Conservation (phyloP, 345 rosid species). For the Psidium friedrichsthalianum region DNA sequence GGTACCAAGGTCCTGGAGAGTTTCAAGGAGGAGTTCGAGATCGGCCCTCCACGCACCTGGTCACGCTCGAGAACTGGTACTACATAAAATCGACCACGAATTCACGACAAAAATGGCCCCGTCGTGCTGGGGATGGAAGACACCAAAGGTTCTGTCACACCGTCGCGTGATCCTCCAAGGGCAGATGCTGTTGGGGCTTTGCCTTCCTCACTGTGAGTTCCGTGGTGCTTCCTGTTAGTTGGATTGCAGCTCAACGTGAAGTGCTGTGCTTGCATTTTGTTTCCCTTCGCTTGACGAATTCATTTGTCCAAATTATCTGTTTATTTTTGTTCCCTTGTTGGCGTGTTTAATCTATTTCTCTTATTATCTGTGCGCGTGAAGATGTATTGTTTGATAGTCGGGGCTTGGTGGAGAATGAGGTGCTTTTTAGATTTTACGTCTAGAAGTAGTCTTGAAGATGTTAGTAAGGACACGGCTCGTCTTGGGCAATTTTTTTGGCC, state of each 20-base stretch:
- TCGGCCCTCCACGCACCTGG: constrained; percentile 55
- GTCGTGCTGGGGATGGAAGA: constrained; percentile 69
- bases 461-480: not conserved
- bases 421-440: not conserved
- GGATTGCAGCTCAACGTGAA: not conserved
- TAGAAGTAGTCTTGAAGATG: not conserved
- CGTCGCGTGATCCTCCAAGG: constrained; percentile 56
- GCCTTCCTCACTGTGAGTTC: constrained; percentile 75
- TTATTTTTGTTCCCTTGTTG: not conserved
- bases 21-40: constrained; percentile 74
- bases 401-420: not conserved
- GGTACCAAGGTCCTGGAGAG: constrained; percentile 62
- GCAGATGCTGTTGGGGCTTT: constrained; percentile 42
- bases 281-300: not conserved
- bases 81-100: constrained; percentile 66
- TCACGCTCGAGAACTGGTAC: constrained; percentile 94
- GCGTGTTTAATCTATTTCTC: not conserved
- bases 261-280: not conserved
- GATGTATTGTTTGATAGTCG: not conserved
- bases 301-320: not conserved
- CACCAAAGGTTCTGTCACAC: constrained; percentile 81
- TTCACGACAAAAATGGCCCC: constrained; percentile 85
- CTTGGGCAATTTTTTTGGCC: not conserved
- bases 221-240: not conserved
- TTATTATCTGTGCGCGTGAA: not conserved